Conservation (phyloP, 805 yeast genomes). For the Wickerhamiella galacta region DNA sequence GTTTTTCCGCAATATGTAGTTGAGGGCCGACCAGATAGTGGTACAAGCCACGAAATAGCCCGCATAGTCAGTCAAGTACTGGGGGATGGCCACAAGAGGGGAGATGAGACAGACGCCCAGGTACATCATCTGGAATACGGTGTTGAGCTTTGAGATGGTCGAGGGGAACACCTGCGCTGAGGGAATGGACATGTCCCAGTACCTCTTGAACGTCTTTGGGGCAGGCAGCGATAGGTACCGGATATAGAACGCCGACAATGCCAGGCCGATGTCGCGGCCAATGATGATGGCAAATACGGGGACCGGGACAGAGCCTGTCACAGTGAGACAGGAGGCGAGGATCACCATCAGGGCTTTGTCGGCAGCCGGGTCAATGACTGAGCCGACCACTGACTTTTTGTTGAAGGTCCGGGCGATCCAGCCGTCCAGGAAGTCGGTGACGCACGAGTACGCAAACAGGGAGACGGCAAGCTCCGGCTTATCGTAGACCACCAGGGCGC, state of each 20-base stretch:
- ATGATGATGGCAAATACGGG: conserved; percentile 44
- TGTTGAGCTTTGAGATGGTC: conserved; percentile 68
- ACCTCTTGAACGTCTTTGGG: conserved; percentile 57
- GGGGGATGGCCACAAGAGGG: conserved; percentile 29
- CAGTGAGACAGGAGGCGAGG: conserved; percentile 61
- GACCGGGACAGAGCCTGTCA: conserved; percentile 50
- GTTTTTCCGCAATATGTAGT: conserved; percentile 18
- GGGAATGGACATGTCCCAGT: conserved; percentile 62
- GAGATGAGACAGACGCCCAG: conserved; percentile 46
- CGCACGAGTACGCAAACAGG: conserved; percentile 66
- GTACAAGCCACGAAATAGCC: conserved; percentile 37
- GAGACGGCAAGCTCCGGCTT: conserved; percentile 49
- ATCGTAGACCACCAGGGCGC: conserved; percentile 53
- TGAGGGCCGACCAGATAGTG: conserved; percentile 54
- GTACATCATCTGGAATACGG: conserved; percentile 83
- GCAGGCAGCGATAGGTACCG: conserved; percentile 58
- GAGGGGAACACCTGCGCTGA: conserved; percentile 85
- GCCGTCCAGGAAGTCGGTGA: conserved; percentile 89
- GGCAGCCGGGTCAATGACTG: conserved; percentile 88
- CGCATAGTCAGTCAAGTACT: conserved; percentile 16
- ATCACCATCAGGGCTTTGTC: conserved; percentile 82
- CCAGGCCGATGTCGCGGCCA: conserved; percentile 69
- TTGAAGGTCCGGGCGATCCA: conserved; percentile 70
- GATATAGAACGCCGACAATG: conserved; percentile 51
- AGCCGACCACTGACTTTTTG: conserved; percentile 67